Evolutionary conservation across 2,329 filamentous ascomycete genomes (phyloP), one percentile per base, ranked within the genome.

Genomic region (Tolypocladium ophioglossoides): DNA sequence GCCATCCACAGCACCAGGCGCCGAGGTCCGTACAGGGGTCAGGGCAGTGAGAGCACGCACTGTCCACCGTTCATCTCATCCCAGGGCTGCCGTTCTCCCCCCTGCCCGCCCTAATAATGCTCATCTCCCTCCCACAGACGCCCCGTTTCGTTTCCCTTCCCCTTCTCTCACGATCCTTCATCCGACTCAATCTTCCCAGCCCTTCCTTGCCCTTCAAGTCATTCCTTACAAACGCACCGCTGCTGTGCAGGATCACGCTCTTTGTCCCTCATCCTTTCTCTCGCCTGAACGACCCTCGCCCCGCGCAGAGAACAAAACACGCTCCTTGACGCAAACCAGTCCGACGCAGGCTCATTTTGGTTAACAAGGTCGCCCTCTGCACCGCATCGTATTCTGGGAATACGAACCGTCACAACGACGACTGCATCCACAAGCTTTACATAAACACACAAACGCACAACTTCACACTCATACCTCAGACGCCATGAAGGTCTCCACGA

Each of bases 401-500:
- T 56, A 54, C 24, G 24, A 56, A 18, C 24, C 30, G 14, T 16
- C 16, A 22, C 35, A 14, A 22, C 35, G 41, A 38, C 38, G 7
- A 32, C 27, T 18, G 8, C 44, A n/a, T 11, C 44, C 12, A 7
- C 44, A 32, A 16, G 9, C 18, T 18, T 20, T 32, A 30, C 9
- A 3, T 24, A 22, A 34, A 30, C n/a, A 14, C 50, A 54, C 55
- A 37, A 37, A 34, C 22, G 34, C n/a, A n/a, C n/a, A n/a, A n/a
- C n/a, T n/a, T n/a, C 41, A 51, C 34, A 16, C 34, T 35, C 34
- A 3, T 22, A 30, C 32, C 12, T 52, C 50, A 53, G 46, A 51
- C 59, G 71, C 58, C 52, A 75, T 75, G 73, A 74, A 74, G 68
- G 63, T 74, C 64, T 67, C 72, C 32, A 56, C 68, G 24, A 62